Evolutionary conservation across 495 filamentous ascomycete species (phyloP).

Genomic region (Letharia columbiana): DNA sequence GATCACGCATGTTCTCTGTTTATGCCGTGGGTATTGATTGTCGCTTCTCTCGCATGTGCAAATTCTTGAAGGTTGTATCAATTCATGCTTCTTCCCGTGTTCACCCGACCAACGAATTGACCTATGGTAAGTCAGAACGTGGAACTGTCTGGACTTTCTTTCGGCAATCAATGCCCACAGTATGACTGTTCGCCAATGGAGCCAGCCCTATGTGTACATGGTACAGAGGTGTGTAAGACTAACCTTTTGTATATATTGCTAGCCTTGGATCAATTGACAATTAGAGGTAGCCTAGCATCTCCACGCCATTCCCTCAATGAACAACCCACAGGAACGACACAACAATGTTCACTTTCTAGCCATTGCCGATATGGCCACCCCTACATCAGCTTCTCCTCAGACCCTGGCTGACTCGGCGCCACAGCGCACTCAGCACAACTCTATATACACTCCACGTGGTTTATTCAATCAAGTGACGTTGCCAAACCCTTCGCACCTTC

Average conservation of each 20-base stretch:
- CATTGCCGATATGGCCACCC: neutral
- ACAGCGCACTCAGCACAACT: neutral
- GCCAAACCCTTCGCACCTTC: neutral
- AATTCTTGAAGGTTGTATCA: neutral
- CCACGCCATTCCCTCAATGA: neutral
- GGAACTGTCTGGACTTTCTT: neutral
- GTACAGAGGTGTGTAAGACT: neutral
- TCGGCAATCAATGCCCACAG: neutral
- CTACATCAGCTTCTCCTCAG: neutral
- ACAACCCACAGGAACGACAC: neutral
- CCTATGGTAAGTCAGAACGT: slow-evolving; percentile 1
- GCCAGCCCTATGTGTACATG: neutral
- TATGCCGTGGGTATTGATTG: neutral
- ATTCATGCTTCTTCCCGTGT: slow-evolving; percentile 2
- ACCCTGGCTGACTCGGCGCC: neutral
- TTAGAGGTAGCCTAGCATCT: neutral
- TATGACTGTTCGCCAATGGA: neutral
- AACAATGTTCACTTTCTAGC: neutral
- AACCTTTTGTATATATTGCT: neutral
- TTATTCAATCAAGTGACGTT: neutral
- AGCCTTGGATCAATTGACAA: neutral
- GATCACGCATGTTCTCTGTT: neutral
- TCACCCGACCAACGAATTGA: neutral
- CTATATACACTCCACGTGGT: neutral
- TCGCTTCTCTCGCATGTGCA: neutral